phyloP scores from a whole-genome alignment of 2,329 filamentous ascomycete genomes.

The Sarocladium brachiariae region DNA sequence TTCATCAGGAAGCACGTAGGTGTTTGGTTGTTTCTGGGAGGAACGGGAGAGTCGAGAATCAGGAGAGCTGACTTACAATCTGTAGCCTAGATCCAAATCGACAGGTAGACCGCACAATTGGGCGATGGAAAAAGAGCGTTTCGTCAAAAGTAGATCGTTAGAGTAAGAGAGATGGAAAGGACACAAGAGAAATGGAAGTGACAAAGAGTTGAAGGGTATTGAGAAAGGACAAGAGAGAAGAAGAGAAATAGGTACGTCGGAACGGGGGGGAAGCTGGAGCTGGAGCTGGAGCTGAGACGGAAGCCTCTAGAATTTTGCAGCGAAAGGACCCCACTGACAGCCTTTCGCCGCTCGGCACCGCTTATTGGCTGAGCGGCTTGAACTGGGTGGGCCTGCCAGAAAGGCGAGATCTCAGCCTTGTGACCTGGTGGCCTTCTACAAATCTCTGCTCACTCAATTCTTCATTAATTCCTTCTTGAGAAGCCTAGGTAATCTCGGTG shows the following conservation, averaged over 20 bases:
- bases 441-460: no score
- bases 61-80: slow-evolving; percentile 1
- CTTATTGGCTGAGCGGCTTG: not conserved
- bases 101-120: not conserved
- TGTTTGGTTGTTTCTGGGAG: no score
- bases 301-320: slow-evolving; percentile 9
- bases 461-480: no score
- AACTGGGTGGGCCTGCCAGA: no score
- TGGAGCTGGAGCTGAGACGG: slow-evolving; percentile 5
- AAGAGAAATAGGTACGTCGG: not conserved
- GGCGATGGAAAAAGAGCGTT: not conserved
- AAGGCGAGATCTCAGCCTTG: not conserved
- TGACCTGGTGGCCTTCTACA: not conserved
- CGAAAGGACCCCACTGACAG: not conserved
- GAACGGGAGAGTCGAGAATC: no score
- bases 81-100: not conserved
- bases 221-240: not conserved
- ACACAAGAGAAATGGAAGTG: not conserved
- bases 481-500: not conserved
- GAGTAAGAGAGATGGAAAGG: not conserved
- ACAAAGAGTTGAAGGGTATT: not conserved
- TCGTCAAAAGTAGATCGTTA: not conserved
- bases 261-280: not conserved
- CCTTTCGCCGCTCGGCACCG: slow-evolving; percentile 7
- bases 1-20: slow-evolving; percentile 9